These are phyloP conservation scores for Diaporthe aspalathi DNA, from an alignment of 2,329 filamentous ascomycete species.

Conservation along the genomic window DNA sequence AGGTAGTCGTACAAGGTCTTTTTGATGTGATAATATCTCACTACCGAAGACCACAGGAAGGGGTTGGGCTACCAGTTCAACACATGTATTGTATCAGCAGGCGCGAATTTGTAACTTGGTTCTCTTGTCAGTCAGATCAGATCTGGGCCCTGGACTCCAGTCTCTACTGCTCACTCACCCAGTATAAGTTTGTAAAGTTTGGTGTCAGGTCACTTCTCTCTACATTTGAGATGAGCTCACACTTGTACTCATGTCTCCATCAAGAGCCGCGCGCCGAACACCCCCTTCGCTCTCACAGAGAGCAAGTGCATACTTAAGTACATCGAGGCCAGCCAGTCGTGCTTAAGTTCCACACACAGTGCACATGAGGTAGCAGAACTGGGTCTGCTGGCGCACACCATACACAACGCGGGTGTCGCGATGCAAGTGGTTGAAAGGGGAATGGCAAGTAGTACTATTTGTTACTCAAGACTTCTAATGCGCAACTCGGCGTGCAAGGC, in stretches of 20 bases:
- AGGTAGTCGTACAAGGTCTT: not conserved
- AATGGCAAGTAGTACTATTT: too few relatives aligned
- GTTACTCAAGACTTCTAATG: too few relatives aligned
- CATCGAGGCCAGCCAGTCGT: not conserved
- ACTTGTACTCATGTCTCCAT: not conserved
- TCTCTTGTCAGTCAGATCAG: not conserved
- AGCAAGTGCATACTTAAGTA: not conserved
- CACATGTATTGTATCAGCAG: too few relatives aligned
- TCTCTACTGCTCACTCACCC: too few relatives aligned
- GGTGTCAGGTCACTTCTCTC: too few relatives aligned
- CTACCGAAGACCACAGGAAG: not conserved
- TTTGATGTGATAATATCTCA: not conserved
- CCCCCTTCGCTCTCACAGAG: too few relatives aligned
- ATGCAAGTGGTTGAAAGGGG: not conserved
- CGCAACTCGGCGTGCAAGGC: not conserved
- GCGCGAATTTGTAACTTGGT: not conserved
- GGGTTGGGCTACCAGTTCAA: not conserved
- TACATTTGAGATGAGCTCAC: too few relatives aligned
- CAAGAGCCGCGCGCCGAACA: not conserved
- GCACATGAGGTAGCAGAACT: not conserved
- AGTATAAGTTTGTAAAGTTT: too few relatives aligned
- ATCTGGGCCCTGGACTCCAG: not conserved
- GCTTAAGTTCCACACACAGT: not conserved
- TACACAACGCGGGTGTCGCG: not conserved
- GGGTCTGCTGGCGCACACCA: not conserved